Evolutionary conservation across 345 rosid species (phyloP), one percentile per base, ranked within the genome.

Genomic region (Pseudoturritis turrita): DNA sequence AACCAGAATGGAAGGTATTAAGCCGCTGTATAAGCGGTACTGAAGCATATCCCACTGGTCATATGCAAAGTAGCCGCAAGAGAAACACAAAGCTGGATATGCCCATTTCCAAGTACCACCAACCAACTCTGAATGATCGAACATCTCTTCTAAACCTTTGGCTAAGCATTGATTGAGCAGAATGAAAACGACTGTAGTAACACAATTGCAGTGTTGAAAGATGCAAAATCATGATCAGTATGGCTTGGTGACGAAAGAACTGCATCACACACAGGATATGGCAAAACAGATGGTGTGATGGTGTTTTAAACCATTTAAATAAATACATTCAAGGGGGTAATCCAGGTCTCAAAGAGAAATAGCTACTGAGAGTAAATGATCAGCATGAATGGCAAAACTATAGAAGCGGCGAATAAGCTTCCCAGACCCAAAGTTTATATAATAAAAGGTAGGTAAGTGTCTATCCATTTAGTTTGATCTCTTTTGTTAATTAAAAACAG

Each of bases 1-100:
- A 65, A 82, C 79, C 11, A 90, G 73, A 45, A 88, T 93, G 64
- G 89, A 79, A 58, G 98, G 98, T 62, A 90, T 83, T 53, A 84
- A 78, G 28, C 98, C 94, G 44, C 86, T 85, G 77, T 93, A 93
- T 22, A 93, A 73, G 33, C 82, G 82, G 71, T 87, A 86, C 57
- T 61, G 83, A 79, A 90, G 87, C 98, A 93, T 89, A 80, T 93
- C 98, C 88, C 83, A 84, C 58, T 90, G 97, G 81, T 93, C 98
- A 82, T 93, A 93, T 0, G 96, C 98, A 61, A 93, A 93, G 81
- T 93, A 93, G 45, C 98, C 97, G 54, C 94, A 88, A 7, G 97
- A 93, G 77, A 90, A 86, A 79, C 98, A 87, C 68, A 93, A 62
- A 74, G 90, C 88, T 35, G 83, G 87, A 36, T 86, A 86, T 12